These are phyloP conservation scores for Colletotrichum trifolii DNA, from an alignment of 2,329 filamentous ascomycete species.

Conservation along the genomic window DNA sequence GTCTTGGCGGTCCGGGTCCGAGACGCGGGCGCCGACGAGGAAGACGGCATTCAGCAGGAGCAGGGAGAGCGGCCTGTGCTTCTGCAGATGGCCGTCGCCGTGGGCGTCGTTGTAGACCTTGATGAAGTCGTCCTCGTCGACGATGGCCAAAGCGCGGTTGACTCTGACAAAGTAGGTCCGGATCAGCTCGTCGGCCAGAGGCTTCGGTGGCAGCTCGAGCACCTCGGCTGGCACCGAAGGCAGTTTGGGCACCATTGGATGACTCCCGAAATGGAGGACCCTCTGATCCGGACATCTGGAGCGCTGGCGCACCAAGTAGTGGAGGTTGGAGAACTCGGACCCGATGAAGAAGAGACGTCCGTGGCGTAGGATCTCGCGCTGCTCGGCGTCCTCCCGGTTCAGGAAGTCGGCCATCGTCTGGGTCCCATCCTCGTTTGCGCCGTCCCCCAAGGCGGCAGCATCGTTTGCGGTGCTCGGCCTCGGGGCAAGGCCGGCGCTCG, in stretches of 20 bases:
- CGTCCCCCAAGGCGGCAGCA: background rate
- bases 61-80: conserved; percentile 52
- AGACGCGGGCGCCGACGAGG: conserved; percentile 63
- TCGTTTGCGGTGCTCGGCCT: background rate
- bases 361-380: conserved; percentile 57
- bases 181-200: conserved; percentile 60
- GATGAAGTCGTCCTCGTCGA: conserved; percentile 64
- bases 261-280: conserved; percentile 49
- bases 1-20: conserved; percentile 51
- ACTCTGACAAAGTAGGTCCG: conserved; percentile 61
- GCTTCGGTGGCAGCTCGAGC: conserved; percentile 59
- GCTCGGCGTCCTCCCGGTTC: conserved; percentile 57
- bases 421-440: conserved; percentile 49
- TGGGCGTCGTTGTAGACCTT: conserved; percentile 58
- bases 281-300: conserved; percentile 40
- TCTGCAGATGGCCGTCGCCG: conserved; percentile 38
- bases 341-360: conserved; percentile 65
- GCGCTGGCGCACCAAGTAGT: conserved; percentile 63
- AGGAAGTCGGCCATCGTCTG: conserved; percentile 62
- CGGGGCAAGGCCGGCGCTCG: background rate
- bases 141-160: conserved; percentile 62
- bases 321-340: conserved; percentile 66
- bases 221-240: conserved; percentile 56
- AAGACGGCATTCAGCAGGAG: conserved; percentile 62
- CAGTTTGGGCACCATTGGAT: conserved; percentile 52